Percentiles rank a stretch among this genome's conserved stretches.
Conservation (phyloP, 1,139 yeast genomes). For the Yamadazyma sp. region DNA sequence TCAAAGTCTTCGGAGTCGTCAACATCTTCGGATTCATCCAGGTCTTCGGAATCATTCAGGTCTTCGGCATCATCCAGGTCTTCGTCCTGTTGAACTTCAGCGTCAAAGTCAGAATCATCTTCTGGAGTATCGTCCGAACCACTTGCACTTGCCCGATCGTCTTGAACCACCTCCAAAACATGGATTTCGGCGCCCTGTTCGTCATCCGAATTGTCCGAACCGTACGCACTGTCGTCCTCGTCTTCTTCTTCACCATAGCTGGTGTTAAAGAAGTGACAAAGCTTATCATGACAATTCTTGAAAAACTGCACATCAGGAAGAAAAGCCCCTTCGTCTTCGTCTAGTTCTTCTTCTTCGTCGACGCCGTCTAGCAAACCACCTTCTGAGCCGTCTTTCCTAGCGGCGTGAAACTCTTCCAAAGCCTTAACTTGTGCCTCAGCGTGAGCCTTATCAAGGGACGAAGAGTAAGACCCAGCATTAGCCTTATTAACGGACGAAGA, state of each 20-base stretch:
- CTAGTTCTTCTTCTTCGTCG: constrained; percentile 2
- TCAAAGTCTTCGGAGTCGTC: neutral
- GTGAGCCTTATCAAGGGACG: too few relatives aligned
- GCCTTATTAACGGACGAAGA: too few relatives aligned
- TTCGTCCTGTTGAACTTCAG: neutral
- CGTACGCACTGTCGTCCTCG: neutral
- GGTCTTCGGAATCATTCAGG: too few relatives aligned
- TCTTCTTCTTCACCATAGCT: neutral
- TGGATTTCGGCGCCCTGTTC: neutral
- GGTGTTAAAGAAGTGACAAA: neutral
- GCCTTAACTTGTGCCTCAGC: neutral
- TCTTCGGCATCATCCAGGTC: neutral
- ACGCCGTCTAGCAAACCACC: neutral
- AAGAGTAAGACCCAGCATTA: too few relatives aligned
- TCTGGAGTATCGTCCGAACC: neutral
- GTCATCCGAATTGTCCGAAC: neutral
- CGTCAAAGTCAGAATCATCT: neutral
- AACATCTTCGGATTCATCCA: neutral
- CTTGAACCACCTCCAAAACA: too few relatives aligned
- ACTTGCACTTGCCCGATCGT: too few relatives aligned
- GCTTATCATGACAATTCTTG: neutral
- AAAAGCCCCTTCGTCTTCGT: neutral
- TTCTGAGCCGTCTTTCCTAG: neutral
- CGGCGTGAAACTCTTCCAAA: neutral
- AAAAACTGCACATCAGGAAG: neutral